Evolutionary conservation across 257 asterid genomes (phyloP).

Genomic region (Pogostemon cablin): DNA sequence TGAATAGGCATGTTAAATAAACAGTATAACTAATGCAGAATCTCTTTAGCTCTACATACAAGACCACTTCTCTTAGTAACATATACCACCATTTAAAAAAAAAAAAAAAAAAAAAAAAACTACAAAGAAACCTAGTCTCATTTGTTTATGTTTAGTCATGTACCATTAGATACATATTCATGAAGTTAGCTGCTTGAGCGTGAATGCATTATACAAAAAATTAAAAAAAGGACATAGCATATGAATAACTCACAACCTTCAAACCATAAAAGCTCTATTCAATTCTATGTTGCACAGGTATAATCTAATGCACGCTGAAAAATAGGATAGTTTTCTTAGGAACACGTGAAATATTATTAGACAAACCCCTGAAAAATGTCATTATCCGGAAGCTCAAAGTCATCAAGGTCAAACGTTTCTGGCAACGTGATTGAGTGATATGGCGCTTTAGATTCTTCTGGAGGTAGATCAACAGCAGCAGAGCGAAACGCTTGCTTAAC

Average conservation of each 20-base stretch:
- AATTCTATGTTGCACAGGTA: slow-evolving; percentile 4
- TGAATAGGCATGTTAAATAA: slow-evolving; percentile 33
- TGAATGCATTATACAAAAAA: neutral
- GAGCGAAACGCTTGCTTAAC: slow-evolving; percentile 98
- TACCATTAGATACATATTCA: slow-evolving; percentile 10
- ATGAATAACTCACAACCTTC: slow-evolving; percentile 8
- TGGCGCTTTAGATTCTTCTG: slow-evolving; percentile 98
- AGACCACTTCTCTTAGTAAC: slow-evolving; percentile 14
- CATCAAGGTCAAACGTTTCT: slow-evolving; percentile 98
- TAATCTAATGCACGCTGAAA: slow-evolving; percentile 14
- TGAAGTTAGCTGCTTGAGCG: slow-evolving; percentile 16
- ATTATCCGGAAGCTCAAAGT: slow-evolving; percentile 97
- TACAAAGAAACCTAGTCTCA: neutral
- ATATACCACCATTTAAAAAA: slow-evolving; percentile 5
- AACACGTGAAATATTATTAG: slow-evolving; percentile 24
- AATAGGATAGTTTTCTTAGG: slow-evolving; percentile 5
- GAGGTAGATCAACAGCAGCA: slow-evolving; percentile 97
- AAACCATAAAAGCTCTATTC: slow-evolving; percentile 1
- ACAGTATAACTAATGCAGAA: neutral
- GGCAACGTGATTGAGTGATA: slow-evolving; percentile 98
- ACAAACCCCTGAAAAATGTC: slow-evolving; percentile 88
- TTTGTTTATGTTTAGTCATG: neutral
- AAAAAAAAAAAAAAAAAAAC: neutral
- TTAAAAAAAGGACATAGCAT: neutral
- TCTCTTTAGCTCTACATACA: slow-evolving; percentile 12